Evolutionary conservation across 2,329 filamentous ascomycete species (phyloP).

Genomic region (Zasmidium citrigriseum): DNA sequence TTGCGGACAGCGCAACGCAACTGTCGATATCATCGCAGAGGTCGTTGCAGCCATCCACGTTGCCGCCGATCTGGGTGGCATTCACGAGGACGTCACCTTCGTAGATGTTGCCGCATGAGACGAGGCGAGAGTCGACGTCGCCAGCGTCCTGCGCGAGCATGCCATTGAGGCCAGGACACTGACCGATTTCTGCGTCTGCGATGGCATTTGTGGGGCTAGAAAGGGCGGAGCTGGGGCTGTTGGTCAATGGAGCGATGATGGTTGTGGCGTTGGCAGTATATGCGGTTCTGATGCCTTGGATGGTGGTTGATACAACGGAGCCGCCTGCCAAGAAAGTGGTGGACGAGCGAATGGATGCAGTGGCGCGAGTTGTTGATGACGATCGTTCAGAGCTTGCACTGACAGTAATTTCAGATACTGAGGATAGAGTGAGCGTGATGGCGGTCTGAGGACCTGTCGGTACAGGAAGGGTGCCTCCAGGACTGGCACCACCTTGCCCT

Average conservation of each 20-base stretch:
- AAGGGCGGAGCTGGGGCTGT: not conserved
- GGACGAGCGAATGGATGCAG: not conserved
- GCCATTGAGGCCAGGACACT: not conserved
- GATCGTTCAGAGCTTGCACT: not conserved
- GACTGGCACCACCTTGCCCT: not conserved
- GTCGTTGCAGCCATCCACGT: not conserved
- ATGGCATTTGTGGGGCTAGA: not conserved
- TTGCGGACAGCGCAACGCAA: not conserved
- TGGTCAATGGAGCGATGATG: not conserved
- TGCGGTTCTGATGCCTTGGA: not conserved
- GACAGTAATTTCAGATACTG: not conserved
- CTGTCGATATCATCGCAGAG: not conserved
- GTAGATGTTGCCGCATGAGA: not conserved
- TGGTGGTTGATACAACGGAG: not conserved
- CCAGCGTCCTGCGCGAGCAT: not conserved
- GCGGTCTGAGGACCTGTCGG: not conserved
- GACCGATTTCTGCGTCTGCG: not conserved
- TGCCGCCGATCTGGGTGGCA: not conserved
- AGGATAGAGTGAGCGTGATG: too few species aligned
- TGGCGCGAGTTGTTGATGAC: not conserved
- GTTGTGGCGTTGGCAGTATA: not conserved
- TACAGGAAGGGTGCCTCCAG: not conserved
- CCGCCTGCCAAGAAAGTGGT: not conserved
- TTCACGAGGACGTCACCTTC: not conserved
- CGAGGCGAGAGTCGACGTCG: not conserved